Evolutionary conservation across 331 rosid species (phyloP), one percentile per base, ranked within the genome.

Genomic region (Quercus phellos): DNA sequence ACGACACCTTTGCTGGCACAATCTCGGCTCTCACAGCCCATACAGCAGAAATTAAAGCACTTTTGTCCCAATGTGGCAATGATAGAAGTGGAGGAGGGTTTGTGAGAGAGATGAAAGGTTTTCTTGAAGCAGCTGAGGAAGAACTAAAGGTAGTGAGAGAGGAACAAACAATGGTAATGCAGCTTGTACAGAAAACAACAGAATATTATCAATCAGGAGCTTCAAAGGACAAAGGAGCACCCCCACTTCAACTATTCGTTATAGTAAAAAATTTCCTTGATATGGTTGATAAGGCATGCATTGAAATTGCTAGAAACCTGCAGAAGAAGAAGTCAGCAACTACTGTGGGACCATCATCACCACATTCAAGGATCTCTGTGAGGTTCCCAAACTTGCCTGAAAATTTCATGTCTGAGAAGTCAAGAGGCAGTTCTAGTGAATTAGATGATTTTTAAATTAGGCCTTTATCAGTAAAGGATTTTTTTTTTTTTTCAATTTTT

Each of bases 181-280:
- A 93, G 75, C 79, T 88, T 70, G 90, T 91, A 70, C 91, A 75
- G 84, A 87, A 77, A 76, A 93, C 93, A 64, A 91, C 91, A 5
- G 90, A 91, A 54, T 95, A 90, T 78, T 95, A 93, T 78, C 98
- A 95, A 80, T 89, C 94, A 16, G 97, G 92, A 66, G 81, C 88
- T 84, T 87, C 89, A 18, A 93, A 81, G 79, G 89, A 88, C 1
- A 79, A 68, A 76, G 88, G 80, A 79, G 90, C 90, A 51, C 83
- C 90, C 55, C 81, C 90, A 21, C 89, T 91, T 84, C 88, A 88
- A 77, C 81, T 95, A 9, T 95, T 95, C 84, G 90, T 72, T 21
- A 85, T 93, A 54, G 92, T 95, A 0, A 95, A 88, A 79, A 96
- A 95, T 86, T 95, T 95, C 54, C 86, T 93, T 6, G 86, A 82